Conservation (phyloP, 441 rosid species). For the Pelargonium citronellum region DNA sequence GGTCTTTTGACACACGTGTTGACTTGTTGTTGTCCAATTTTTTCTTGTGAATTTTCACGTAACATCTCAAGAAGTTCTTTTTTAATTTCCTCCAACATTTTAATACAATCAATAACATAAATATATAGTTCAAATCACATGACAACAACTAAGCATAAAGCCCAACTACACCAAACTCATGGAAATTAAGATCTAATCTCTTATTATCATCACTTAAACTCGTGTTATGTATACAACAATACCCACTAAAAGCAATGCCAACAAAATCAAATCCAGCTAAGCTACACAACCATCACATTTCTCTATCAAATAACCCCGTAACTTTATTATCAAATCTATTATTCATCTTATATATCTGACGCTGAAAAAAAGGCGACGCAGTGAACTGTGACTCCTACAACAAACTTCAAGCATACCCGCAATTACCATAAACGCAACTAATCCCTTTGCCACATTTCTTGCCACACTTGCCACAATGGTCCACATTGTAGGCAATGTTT, state of each 20-base stretch:
- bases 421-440: slow-evolving; percentile 49
- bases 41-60: too few relatives aligned
- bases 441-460: slow-evolving; percentile 39
- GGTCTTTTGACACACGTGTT: too few relatives aligned
- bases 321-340: not conserved
- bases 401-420: slow-evolving; percentile 57
- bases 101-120: too few relatives aligned
- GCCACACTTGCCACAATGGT: slow-evolving; percentile 62
- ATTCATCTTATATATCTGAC: not conserved
- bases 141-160: too few relatives aligned
- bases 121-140: not conserved
- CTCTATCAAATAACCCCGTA: not conserved
- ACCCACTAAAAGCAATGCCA: not conserved
- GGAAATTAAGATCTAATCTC: not conserved
- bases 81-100: too few relatives aligned
- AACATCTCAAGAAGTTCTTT: too few relatives aligned
- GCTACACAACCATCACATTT: too few relatives aligned
- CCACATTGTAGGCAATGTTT: slow-evolving; percentile 23
- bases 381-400: not conserved
- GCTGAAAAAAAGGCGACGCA: not conserved
- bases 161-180: not conserved
- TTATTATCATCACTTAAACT: not conserved
- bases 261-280: too few relatives aligned
- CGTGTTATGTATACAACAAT: not conserved
- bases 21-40: too few relatives aligned